phyloP scores from a whole-genome alignment of 2,329 filamentous ascomycete species.

The Paecilomyces niveus region DNA sequence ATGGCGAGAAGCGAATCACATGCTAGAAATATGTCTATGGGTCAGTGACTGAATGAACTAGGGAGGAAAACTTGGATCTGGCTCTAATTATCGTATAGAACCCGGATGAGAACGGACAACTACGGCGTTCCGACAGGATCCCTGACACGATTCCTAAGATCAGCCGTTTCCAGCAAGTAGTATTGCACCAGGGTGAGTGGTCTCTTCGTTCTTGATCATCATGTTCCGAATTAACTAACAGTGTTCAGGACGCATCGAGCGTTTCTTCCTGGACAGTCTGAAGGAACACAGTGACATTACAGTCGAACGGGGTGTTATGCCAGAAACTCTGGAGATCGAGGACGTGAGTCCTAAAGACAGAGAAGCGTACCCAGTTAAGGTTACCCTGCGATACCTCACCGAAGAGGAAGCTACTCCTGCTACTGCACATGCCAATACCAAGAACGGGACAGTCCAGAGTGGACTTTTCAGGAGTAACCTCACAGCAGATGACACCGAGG shows the following conservation, averaged over 20 bases:
- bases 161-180: conserved; percentile 43
- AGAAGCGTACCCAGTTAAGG: conserved; percentile 53
- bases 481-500: conserved; percentile 48
- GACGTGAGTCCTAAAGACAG: conserved; percentile 41
- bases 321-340: conserved; percentile 50
- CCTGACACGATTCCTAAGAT: conserved; percentile 57
- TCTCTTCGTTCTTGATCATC: not conserved
- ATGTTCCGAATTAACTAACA: not conserved
- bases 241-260: conserved; percentile 50
- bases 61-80: conserved; percentile 12
- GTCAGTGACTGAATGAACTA: conserved; percentile 10
- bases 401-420: conserved; percentile 52
- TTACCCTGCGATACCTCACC: conserved; percentile 50
- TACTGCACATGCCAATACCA: conserved; percentile 15
- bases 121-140: conserved; percentile 54
- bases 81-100: conserved; percentile 35
- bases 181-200: not conserved
- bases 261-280: conserved; percentile 55
- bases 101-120: conserved; percentile 50
- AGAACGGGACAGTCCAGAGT: conserved; percentile 32
- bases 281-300: conserved; percentile 46
- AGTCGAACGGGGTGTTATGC: conserved; percentile 56
- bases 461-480: conserved; percentile 57
- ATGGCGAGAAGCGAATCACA: conserved; percentile 60
- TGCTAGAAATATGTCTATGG: conserved; percentile 57